Evolutionary conservation across 768 basidiomycete species (phyloP), one percentile per base, ranked within the genome.

Genomic region (Russula griseocarnosa): DNA sequence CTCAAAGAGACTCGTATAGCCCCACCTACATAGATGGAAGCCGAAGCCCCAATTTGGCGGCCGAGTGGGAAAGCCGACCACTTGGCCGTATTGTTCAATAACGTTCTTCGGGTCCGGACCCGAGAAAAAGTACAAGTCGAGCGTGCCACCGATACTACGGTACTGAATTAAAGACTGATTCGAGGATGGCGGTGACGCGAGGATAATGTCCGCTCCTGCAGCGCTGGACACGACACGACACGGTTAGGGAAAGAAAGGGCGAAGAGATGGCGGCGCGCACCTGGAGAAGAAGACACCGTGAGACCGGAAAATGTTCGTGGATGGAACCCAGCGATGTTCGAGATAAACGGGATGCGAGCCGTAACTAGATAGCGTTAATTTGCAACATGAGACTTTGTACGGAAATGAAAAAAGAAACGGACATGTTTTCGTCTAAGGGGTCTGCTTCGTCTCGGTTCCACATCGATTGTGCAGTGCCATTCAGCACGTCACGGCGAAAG

Each of bases 251-350:
- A 28, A 40, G 53, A 36, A 42, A 10, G 34, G 8, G 26, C 3
- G 52, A n/a, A 60, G 56, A 51, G 55, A 58, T 44, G 62, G 47
- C 53, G 58, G 10, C 1, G 36, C 67, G 24, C 71, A 86, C 86
- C 81, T 88, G 65, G 87, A 78, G 22, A 90, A 72, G 70, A 92
- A 88, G 44, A 92, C 88, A 32, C 90, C 90, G 73, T 91, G 90
- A 0, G 88, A 83, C 55, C 79, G 76, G 1, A 86, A 83, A 7
- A 70, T 79, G 38, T 78, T 76, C 1, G 82, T 80, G 2, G 73
- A 74, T 24, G 75, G 67, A 62, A 86, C 76, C 74, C 80, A 85
- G n/a, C 87, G 84, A 70, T 90, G 88, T 67, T 90, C 88, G 56
- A 90, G 67, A 72, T 88, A 89, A 32, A 90, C 74, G 4, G 86